Base-by-base conservation (phyloP, 2,329 filamentous ascomycete genomes). In the Boeremia lycopersici region DNA sequence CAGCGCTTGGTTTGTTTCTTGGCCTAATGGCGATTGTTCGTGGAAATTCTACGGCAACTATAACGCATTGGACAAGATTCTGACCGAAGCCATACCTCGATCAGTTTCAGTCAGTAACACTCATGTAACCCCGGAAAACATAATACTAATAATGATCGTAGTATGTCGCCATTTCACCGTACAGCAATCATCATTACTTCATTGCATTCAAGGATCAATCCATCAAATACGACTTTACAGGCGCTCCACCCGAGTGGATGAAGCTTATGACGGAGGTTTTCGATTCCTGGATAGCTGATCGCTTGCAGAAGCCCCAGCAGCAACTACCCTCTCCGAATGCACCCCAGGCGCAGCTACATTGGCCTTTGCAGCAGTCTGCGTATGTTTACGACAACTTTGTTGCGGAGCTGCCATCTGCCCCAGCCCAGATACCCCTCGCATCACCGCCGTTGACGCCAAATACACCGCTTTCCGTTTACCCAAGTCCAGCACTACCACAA, bases 31-130 rank as follows among this genome's bases (percentile, higher is more conserved):
- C 2, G 63, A 69, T 34, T 64, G 59, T 34, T 43, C 58, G 2
- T 74, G 71, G 71, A 72, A 71, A 31, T 72, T 74, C 45, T 56
- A 73, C 28, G 70, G 71, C 11, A 35, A 62, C 28, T 74, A 74
- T 53, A 56, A 41, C 2, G 61, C 47, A 3, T 46, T 74, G 46
- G 63, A 74, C 19, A 63, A 59, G 61, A 68, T 72, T 3, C 45
- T 74, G 45, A 62, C 52, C 1, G 62, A 63, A 8, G 64, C 66
- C 15, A 61, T 64, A 17, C 66, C 70, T 33, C 53, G 62, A 38
- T 60, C 64, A 2, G 65, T 74, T 23, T 60, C 61, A 29, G 71
- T 74, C 52, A 63, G 70, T 70, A 39, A 6, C 6, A 2, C 2
- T 31, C 6, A 12, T n/a, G n/a, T 13, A 6, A 28, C 3, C 19